These are phyloP conservation scores for Danielozyma ontarioensis DNA, from an alignment of 805 yeast species.

Conservation along the genomic window DNA sequence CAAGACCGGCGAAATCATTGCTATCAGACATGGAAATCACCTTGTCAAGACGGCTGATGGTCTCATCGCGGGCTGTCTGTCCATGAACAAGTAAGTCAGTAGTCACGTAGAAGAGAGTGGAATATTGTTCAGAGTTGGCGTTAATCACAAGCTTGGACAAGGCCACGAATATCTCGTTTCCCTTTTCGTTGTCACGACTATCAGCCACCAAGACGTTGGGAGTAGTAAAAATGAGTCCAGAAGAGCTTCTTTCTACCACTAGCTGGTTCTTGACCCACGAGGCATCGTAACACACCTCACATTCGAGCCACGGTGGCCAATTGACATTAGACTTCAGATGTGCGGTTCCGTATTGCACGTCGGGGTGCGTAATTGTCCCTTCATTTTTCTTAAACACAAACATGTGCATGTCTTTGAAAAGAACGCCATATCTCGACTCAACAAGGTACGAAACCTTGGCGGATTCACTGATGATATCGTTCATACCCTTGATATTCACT, in stretches of 20 bases:
- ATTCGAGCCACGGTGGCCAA: conserved; percentile 17
- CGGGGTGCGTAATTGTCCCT: conserved; percentile 12
- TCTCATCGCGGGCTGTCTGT: conserved; percentile 19
- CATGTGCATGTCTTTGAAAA: conserved; percentile 51
- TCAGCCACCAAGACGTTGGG: conserved; percentile 50
- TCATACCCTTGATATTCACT: conserved; percentile 38
- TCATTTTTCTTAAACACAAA: conserved; percentile 43
- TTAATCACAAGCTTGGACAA: conserved; percentile 33
- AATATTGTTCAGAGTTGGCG: conserved; percentile 35
- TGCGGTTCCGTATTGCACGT: conserved; percentile 7
- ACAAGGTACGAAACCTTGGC: conserved; percentile 35
- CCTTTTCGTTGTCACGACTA: conserved; percentile 11
- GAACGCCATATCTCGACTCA: conserved; percentile 54
- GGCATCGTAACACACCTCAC: conserved; percentile 22
- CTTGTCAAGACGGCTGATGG: conserved; percentile 37
- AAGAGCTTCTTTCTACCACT: conserved; percentile 29
- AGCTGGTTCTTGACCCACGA: conserved; percentile 18
- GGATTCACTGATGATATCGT: conserved; percentile 27
- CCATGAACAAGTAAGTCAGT: conserved; percentile 31
- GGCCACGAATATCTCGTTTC: conserved; percentile 27
- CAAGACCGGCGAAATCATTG: conserved; percentile 32
- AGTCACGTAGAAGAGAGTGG: conserved; percentile 28
- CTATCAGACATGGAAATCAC: conserved; percentile 31
- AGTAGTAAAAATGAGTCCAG: conserved; percentile 41
- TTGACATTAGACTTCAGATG: neutral